These are phyloP conservation scores for Grosmannia huntii DNA, from an alignment of 2,329 filamentous ascomycete genomes.

Conservation along the genomic window DNA sequence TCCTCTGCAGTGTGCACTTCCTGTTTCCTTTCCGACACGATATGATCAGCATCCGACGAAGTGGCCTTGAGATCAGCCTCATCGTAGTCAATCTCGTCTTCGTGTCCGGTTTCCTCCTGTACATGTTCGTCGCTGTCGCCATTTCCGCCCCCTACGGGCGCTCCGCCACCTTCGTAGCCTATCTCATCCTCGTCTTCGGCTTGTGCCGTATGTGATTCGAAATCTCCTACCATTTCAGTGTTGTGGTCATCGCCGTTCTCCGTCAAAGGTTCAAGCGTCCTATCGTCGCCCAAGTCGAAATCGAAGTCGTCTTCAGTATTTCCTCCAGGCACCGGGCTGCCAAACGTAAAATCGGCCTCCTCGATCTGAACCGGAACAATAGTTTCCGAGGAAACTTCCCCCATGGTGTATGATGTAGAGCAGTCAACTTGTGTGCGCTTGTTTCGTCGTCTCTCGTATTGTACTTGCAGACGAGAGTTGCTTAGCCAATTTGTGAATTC, in stretches of 20 bases:
- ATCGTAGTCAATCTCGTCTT: slow-evolving; percentile 26
- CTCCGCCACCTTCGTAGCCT: slow-evolving; percentile 9
- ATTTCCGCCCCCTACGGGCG: not conserved
- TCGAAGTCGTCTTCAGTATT: slow-evolving; percentile 18
- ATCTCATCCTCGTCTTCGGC: slow-evolving; percentile 10
- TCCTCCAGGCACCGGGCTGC: slow-evolving; percentile 10
- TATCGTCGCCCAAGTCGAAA: slow-evolving; percentile 18
- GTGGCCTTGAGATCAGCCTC: slow-evolving; percentile 12
- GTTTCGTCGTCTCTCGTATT: not conserved
- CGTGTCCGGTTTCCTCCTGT: slow-evolving; percentile 9
- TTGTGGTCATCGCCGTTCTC: not conserved
- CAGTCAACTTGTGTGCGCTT: not conserved
- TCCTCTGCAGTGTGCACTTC: not conserved
- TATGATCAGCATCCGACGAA: not conserved
- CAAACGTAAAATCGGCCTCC: slow-evolving; percentile 14
- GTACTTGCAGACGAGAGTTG: no score
- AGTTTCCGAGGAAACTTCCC: slow-evolving; percentile 11
- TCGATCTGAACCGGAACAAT: slow-evolving; percentile 6
- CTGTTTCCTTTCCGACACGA: not conserved
- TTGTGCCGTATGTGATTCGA: not conserved
- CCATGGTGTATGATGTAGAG: slow-evolving; percentile 6
- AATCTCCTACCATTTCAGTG: not conserved
- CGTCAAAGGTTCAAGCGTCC: not conserved
- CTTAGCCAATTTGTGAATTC: no score
- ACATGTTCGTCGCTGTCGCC: slow-evolving; percentile 4